Evolutionary conservation across 2,329 filamentous ascomycete species (phyloP), one percentile per base, ranked within the genome.

Genomic region (Knufia fluminis): DNA sequence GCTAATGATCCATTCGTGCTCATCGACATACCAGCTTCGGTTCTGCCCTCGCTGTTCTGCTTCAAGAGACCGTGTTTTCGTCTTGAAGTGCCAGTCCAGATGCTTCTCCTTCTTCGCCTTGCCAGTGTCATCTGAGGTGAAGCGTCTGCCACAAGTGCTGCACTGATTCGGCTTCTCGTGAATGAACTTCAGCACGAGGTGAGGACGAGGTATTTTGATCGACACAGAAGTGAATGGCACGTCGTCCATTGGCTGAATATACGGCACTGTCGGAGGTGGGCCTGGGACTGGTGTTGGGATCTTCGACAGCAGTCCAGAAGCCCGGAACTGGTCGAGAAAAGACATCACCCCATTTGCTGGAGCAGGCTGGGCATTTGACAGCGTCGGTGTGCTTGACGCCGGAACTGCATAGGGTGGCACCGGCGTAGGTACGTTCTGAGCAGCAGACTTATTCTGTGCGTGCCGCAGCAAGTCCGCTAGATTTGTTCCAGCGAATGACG

Each of bases 61-160:
- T 59, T 97, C 91, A 2, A 82, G 82, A 68, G 94, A 87, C 40
- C 89, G 83, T 61, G 90, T 85, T 62, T 96, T 91, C 20, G 91
- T 90, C 50, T 85, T 83, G 70, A 98, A 98, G 67, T 98, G 92
- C 92, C 92, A 98, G 68, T 98, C 92, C 74, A 98, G 83, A 64
- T 98, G 92, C 2, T 84, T 81, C 20, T 83, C 86, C 71, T 97
- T 97, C 71, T 85, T 86, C 63, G 83, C 82, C 60, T 81, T 85
- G 10, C 91, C 91, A 56, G 86, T 81, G 10, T 82, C 79, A 43
- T 86, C 86, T 3, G 79, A 78, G 48, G 77, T 77, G 66, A 98
- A 98, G 1, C 92, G 83, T 52, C 90, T 80, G 20, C 91, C 92
- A 64, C 92, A 98, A 52, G 91, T 91, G 10, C 84, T 86, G 65